phyloP scores from a whole-genome alignment of 2,329 filamentous ascomycete genomes.

The Pseudohalonectria lignicola region DNA sequence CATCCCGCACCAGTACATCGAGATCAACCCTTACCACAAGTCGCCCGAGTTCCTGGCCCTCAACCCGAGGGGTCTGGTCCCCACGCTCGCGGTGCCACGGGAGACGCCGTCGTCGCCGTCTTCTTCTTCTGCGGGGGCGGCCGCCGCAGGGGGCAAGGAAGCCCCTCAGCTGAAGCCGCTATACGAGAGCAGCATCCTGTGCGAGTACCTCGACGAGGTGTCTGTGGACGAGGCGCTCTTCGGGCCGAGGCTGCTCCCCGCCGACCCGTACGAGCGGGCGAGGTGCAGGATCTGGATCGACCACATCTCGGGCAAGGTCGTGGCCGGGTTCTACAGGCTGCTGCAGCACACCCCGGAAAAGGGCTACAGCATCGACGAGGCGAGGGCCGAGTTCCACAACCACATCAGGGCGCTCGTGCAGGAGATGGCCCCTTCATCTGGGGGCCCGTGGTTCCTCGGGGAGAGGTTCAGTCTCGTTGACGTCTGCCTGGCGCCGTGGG shows the following conservation, averaged over 20 bases:
- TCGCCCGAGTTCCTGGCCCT: conserved; percentile 54
- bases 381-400: conserved; percentile 44
- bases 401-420: conserved; percentile 48
- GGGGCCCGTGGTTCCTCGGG: conserved; percentile 59
- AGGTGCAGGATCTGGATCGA: conserved; percentile 63
- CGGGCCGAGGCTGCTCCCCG: conserved; percentile 42
- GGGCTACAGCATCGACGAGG: conserved; percentile 35
- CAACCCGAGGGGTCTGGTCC: conserved; percentile 67
- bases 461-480: conserved; percentile 55
- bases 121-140: conserved; percentile 58
- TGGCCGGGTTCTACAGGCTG: conserved; percentile 57
- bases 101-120: conserved; percentile 63
- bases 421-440: conserved; percentile 42
- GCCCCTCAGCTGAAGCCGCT: conserved; percentile 43
- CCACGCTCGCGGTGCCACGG: conserved; percentile 47
- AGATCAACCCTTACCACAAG: conserved; percentile 72
- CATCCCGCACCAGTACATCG: conserved; percentile 64
- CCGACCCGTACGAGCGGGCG: conserved; percentile 48
- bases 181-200: conserved; percentile 63
- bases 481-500: conserved; percentile 63
- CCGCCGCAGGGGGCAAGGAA: conserved; percentile 20
- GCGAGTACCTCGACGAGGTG: conserved; percentile 66
- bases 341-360: conserved; percentile 43
- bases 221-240: conserved; percentile 35
- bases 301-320: conserved; percentile 54